phyloP scores from a whole-genome alignment of 208 protist genomes.

The Acanthamoeba culbertsoni region DNA sequence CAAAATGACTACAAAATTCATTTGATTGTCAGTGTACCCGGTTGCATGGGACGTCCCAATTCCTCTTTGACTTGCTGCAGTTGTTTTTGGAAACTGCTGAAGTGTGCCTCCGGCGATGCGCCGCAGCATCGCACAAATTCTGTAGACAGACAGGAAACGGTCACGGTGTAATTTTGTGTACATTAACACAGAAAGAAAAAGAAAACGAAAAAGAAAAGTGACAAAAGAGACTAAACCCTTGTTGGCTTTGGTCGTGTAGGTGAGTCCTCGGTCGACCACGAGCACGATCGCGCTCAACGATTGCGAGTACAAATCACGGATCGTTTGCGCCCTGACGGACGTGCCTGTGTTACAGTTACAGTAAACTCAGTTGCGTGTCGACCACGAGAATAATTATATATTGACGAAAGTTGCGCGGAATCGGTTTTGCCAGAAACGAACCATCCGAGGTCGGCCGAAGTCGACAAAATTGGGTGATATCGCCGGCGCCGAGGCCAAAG shows the following conservation, averaged over 20 bases:
- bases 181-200: no score
- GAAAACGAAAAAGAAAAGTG: no score
- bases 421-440: not conserved
- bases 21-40: not conserved
- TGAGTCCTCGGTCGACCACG: not conserved
- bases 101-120: not conserved
- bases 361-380: no score
- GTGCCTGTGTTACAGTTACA: not conserved
- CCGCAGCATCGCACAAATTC: constrained; percentile 2
- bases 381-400: no score
- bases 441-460: not conserved
- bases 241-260: constrained; percentile 16
- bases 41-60: not conserved
- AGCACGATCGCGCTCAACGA: not conserved
- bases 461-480: constrained; percentile 4
- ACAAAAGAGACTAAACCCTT: not conserved
- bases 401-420: not conserved
- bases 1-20: not conserved
- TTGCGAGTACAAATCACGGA: not conserved
- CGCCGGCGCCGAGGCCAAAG: not conserved
- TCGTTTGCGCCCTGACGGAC: not conserved
- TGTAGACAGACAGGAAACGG: not conserved
- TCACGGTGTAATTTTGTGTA: no score
- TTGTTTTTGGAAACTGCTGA: not conserved
- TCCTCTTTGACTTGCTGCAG: not conserved